Evolutionary conservation across 768 basidiomycete genomes (phyloP).

Genomic region (Boletus fagicola): DNA sequence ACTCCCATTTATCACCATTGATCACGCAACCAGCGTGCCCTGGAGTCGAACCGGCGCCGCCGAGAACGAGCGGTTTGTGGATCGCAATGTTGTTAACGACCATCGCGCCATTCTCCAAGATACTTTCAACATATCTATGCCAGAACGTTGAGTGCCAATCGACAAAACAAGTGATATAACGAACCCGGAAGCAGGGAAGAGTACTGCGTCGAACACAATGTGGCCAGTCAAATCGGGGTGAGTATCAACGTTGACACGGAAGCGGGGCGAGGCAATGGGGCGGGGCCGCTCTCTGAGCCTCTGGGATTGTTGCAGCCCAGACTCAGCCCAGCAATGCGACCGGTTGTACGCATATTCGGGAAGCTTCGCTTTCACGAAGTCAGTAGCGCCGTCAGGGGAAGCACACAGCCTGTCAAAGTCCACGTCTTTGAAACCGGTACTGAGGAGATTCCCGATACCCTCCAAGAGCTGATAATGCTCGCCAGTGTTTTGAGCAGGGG

Average conservation of each 20-base stretch:
- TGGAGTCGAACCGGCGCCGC: conserved; percentile 14
- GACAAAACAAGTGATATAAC: conserved; percentile 17
- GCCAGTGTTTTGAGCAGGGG: conserved; percentile 32
- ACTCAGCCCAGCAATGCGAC: conserved; percentile 28
- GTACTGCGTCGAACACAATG: conserved; percentile 43
- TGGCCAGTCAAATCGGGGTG: conserved; percentile 43
- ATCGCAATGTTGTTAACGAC: conserved; percentile 27
- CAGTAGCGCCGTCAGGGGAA: conserved; percentile 16
- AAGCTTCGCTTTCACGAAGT: conserved; percentile 26
- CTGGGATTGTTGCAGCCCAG: conserved; percentile 22
- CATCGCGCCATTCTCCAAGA: conserved; percentile 35
- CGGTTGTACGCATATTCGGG: conserved; percentile 34
- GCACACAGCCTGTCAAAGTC: conserved; percentile 30
- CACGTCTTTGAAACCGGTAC: conserved; percentile 30
- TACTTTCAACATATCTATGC: conserved; percentile 28
- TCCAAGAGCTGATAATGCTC: conserved; percentile 34
- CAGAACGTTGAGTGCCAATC: background rate
- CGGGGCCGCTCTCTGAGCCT: conserved; percentile 30
- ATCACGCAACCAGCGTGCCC: conserved; percentile 28
- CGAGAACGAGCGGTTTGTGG: conserved; percentile 31
- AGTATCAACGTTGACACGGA: conserved; percentile 35
- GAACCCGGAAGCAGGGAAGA: conserved; percentile 47
- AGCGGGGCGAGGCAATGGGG: conserved; percentile 36
- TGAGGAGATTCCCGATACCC: conserved; percentile 32
- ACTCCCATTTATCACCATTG: conserved; percentile 30